Evolutionary conservation across 441 rosid species (phyloP), one percentile per base, ranked within the genome.

Genomic region (Arabidopsis lyrata): DNA sequence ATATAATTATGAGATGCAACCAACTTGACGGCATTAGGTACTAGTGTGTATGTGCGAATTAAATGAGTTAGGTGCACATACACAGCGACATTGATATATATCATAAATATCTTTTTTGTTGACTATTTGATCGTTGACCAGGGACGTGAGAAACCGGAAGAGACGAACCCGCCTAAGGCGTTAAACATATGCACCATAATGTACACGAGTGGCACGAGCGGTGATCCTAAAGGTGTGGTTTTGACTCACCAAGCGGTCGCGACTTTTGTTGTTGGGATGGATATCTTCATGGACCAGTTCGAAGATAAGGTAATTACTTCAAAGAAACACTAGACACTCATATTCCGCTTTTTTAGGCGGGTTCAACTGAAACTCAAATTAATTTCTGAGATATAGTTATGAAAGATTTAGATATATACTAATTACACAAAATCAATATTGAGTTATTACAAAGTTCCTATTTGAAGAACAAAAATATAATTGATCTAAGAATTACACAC

Each of bases 131-230:
- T 34, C 83, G 6, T 72, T 73, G 58, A 29, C 36, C 84, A 92
- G 97, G 99, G 97, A 54, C 84, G 77, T 73, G 83, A 84, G 68
- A 81, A 87, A 52, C 84, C 88, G 0, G 66, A 80, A 8, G 96
- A 84, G 49, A 70, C 81, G 63, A 54, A 64, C 7, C 89, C 87
- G 4, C 97, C 99, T 49, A 86, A 81, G 79, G 86, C 95, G 47
- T 73, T 74, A 50, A 77, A 75, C 84, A 79, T 87, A 53, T 90
- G 97, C 91, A 89, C 99, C 53, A 90, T 95, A 60, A 95, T 95
- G 97, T 92, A 95, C 63, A 95, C 99, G 36, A 95, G 99, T 24
- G 99, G 99, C 45, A 90, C 97, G 72, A 95, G 95, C 69, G 99
- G 99, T 64, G 89, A 88, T 54, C 99, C 99, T 29, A 95, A 95